These are phyloP conservation scores for Akanthomyces lecanii DNA, from an alignment of 2,329 filamentous ascomycete species.

Conservation along the genomic window DNA sequence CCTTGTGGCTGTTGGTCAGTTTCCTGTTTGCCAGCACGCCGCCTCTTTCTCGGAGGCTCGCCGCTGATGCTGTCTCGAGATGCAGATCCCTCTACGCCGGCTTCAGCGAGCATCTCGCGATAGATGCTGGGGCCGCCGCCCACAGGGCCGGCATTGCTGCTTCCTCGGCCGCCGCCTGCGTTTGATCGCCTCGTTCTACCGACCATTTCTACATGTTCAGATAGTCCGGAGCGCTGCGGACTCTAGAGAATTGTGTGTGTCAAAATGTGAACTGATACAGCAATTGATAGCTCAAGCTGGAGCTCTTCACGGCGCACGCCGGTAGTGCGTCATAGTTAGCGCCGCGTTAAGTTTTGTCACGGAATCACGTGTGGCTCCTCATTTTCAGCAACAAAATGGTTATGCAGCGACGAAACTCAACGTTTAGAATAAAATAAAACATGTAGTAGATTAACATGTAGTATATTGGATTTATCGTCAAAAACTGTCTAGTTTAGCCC, in stretches of 20 bases:
- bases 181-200: slow-evolving; percentile 27
- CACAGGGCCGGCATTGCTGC: slow-evolving; percentile 14
- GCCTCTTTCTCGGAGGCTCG: slow-evolving; percentile 40
- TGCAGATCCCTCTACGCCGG: slow-evolving; percentile 33
- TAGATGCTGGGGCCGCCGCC: slow-evolving; percentile 39
- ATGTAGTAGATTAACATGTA: no score
- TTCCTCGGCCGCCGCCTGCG: slow-evolving; percentile 19
- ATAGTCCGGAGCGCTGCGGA: background rate
- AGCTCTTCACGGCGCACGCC: slow-evolving; percentile 17
- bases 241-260: slow-evolving; percentile 10
- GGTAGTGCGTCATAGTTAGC: slow-evolving; percentile 25
- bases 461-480: background rate
- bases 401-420: background rate
- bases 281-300: background rate
- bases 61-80: slow-evolving; percentile 23
- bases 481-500: slow-evolving; percentile 18
- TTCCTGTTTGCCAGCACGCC: slow-evolving; percentile 24
- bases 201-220: slow-evolving; percentile 27
- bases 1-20: background rate
- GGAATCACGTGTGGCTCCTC: slow-evolving; percentile 20
- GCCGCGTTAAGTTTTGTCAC: slow-evolving; percentile 10
- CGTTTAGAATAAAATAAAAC: no score
- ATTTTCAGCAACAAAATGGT: background rate
- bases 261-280: background rate
- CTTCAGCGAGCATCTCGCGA: slow-evolving; percentile 46